A percentile compares a stretch with the other conserved stretches of the same genome.
Conservation (phyloP, 192 early-diverging fungal genomes). For the Entophlyctis luteolus region DNA sequence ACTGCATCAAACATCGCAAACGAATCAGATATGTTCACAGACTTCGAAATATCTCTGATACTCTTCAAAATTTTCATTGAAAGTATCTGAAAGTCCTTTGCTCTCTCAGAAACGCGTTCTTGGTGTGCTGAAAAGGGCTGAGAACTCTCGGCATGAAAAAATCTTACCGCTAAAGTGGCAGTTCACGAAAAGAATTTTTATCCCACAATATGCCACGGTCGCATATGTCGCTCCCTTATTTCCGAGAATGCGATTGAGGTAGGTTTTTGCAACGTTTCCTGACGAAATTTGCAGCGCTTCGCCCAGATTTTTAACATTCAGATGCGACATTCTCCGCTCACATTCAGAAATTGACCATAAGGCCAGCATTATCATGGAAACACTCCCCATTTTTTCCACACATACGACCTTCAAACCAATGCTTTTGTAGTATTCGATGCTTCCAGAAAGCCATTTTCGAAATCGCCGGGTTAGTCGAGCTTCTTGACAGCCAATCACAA, state of each 20-base stretch:
- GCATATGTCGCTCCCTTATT: constrained; percentile 87
- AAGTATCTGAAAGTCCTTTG: constrained; percentile 13
- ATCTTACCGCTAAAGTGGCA: constrained; percentile 75
- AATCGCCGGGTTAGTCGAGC: constrained; percentile 9
- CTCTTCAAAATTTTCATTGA: not conserved
- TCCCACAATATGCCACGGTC: constrained; percentile 71
- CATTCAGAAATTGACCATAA: constrained; percentile 3
- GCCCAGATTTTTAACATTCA: not conserved
- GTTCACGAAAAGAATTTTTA: constrained; percentile 74
- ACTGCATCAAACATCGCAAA: constrained; percentile 32
- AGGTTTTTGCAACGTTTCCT: constrained; percentile 2
- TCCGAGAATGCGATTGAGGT: constrained; percentile 39
- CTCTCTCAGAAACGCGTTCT: constrained; percentile 62
- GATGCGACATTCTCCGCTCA: not conserved
- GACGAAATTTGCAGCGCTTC: not conserved
- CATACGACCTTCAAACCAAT: not conserved
- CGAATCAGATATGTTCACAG: not conserved
- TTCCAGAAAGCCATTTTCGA: not conserved
- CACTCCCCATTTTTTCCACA: constrained; percentile 8
- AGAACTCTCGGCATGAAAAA: not conserved
- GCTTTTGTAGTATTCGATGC: not conserved
- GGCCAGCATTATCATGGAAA: constrained; percentile 1
- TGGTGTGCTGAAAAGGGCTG: not conserved
- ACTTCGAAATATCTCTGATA: not conserved
- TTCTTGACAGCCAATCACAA: constrained; percentile 22